These are phyloP conservation scores for Populus alba DNA, from an alignment of 345 rosid genomes.

Conservation along the genomic window DNA sequence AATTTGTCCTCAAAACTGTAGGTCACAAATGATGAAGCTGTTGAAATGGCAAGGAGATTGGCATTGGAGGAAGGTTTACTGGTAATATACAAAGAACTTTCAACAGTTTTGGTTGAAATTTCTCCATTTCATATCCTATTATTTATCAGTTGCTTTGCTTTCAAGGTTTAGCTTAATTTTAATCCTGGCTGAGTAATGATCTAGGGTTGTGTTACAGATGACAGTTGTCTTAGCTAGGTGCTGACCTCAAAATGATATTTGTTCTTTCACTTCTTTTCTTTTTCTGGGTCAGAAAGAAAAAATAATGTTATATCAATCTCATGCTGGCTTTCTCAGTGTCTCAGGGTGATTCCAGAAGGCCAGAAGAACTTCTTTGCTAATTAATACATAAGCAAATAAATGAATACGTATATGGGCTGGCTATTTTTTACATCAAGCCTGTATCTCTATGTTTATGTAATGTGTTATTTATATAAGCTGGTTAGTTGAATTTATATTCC, in stretches of 20 bases:
- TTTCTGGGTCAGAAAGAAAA: not conserved
- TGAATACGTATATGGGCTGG: not conserved
- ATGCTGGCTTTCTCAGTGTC: not conserved
- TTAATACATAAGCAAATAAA: not conserved
- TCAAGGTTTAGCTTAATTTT: conserved; percentile 1
- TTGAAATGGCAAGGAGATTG: conserved; percentile 86
- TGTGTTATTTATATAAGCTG: too few relatives aligned
- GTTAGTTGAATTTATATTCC: not conserved
- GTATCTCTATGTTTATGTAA: too few relatives aligned
- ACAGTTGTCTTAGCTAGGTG: not conserved
- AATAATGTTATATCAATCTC: not conserved
- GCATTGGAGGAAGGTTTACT: conserved; percentile 90
- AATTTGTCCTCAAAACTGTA: conserved; percentile 18
- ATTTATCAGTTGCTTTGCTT: not conserved
- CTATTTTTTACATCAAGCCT: not conserved
- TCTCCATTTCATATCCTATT: not conserved
- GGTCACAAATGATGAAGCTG: conserved; percentile 79
- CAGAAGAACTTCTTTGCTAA: too few relatives aligned
- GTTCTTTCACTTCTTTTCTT: not conserved
- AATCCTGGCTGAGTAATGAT: not conserved
- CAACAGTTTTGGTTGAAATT: not conserved
- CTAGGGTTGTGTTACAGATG: not conserved
- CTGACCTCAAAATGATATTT: not conserved
- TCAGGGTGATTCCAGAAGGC: too few relatives aligned
- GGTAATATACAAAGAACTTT: conserved; percentile 46